Conservation (phyloP, 2,329 filamentous ascomycete genomes). For the Fusarium equiseti region DNA sequence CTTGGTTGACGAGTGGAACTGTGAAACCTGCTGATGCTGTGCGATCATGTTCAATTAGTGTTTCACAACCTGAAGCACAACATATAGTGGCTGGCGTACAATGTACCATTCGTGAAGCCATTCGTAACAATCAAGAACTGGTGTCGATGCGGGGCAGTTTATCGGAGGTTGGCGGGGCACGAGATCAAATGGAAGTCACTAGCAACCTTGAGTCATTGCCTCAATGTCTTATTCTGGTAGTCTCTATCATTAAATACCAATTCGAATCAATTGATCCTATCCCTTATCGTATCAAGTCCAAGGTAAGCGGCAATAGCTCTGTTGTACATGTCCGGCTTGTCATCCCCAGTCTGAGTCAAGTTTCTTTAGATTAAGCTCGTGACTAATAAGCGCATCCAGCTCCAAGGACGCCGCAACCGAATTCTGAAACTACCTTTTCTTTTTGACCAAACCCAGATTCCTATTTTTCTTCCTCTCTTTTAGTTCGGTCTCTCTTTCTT, state of each 20-base stretch:
- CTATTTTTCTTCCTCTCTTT: background rate
- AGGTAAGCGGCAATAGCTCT: background rate
- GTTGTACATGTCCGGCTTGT: background rate
- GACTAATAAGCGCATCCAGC: constrained; percentile 30
- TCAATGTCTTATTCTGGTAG: constrained; percentile 2
- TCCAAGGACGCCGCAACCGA: constrained; percentile 14
- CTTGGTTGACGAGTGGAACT: background rate
- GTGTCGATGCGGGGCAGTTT: constrained; percentile 25
- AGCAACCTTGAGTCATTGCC: constrained; percentile 17
- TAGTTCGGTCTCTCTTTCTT: background rate
- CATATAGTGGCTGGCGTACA: background rate
- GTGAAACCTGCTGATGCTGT: background rate
- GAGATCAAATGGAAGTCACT: constrained; percentile 28
- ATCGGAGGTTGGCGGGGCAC: constrained; percentile 26
- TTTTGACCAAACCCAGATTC: background rate
- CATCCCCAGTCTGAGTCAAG: constrained; percentile 3
- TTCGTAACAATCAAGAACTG: background rate
- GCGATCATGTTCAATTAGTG: background rate
- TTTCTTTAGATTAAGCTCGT: constrained; percentile 22
- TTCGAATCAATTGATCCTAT: background rate
- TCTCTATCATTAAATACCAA: background rate
- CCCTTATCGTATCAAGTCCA: background rate
- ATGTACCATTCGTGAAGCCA: background rate
- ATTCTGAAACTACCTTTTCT: constrained; percentile 2
- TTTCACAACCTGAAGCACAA: background rate